A percentile compares a stretch with the other conserved stretches of the same genome.
Evolutionary conservation across 345 rosid genomes (phyloP).

Genomic region (Firmiana major): DNA sequence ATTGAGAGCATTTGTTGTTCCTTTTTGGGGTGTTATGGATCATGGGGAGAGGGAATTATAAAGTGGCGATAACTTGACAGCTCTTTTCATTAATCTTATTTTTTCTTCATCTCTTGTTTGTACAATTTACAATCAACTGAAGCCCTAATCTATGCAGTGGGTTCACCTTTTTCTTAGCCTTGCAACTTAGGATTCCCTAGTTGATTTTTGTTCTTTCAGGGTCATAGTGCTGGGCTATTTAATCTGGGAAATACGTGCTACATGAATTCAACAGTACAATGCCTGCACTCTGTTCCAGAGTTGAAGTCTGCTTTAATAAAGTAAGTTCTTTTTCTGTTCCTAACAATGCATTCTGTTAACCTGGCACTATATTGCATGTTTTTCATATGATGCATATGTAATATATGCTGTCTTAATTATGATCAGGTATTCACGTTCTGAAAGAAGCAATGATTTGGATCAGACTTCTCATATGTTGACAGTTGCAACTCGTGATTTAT

Average conservation of each 20-base stretch:
- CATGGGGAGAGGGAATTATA: background rate
- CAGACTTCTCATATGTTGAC: slow-evolving; percentile 93
- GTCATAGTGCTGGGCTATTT: slow-evolving; percentile 87
- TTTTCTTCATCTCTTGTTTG: background rate
- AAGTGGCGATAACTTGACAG: background rate
- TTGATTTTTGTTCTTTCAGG: slow-evolving; percentile 46
- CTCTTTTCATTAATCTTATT: background rate
- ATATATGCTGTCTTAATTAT: slow-evolving; percentile 16
- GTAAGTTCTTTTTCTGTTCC: slow-evolving; percentile 32
- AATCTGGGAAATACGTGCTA: slow-evolving; percentile 98
- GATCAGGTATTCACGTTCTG: slow-evolving; percentile 66
- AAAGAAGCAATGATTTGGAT: slow-evolving; percentile 73
- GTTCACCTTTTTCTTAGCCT: background rate
- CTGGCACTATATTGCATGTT: slow-evolving; percentile 2
- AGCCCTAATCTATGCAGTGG: background rate
- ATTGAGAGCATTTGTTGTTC: background rate
- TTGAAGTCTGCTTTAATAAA: slow-evolving; percentile 73
- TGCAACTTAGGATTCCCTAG: background rate
- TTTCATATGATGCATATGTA: slow-evolving; percentile 14
- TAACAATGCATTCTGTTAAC: background rate
- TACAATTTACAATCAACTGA: background rate
- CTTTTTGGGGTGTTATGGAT: background rate
- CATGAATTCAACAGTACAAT: slow-evolving; percentile 96
- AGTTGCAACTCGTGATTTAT: slow-evolving; percentile 86
- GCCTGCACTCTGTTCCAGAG: slow-evolving; percentile 97